A percentile compares a stretch with the other conserved stretches of the same genome.
Evolutionary conservation across 2,329 filamentous ascomycete species (phyloP).

Genomic region (Cladosporium oxysporum): DNA sequence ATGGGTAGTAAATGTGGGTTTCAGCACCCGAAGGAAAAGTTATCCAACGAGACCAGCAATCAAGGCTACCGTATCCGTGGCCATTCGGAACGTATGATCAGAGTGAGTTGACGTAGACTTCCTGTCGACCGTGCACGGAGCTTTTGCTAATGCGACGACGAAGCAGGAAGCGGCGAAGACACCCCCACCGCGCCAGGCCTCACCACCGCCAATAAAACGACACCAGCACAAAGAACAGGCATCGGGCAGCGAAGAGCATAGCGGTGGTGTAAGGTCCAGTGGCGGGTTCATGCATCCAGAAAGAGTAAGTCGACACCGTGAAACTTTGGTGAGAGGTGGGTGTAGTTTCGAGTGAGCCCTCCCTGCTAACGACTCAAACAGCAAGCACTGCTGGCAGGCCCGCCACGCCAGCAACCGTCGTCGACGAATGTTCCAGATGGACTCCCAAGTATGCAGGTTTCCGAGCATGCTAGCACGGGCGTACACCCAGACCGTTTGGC

Average conservation of each 20-base stretch:
- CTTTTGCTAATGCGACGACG: background rate
- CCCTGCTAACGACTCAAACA: background rate
- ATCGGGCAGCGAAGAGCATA: background rate
- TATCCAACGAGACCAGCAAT: background rate
- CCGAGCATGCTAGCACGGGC: slow-evolving; percentile 1
- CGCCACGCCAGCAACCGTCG: background rate
- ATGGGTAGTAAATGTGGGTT: slow-evolving; percentile 8
- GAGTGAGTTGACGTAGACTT: background rate
- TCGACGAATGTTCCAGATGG: background rate
- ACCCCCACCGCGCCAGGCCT: background rate
- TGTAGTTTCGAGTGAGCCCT: background rate
- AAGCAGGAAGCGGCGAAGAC: background rate
- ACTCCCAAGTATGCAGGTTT: background rate
- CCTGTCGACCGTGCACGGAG: background rate
- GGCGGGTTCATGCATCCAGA: background rate
- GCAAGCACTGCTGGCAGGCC: background rate
- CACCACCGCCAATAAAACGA: background rate
- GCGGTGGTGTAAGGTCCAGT: background rate
- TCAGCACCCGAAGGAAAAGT: background rate
- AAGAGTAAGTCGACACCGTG: background rate
- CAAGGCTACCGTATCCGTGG: background rate
- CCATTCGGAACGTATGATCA: background rate
- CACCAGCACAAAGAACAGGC: background rate
- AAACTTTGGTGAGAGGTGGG: background rate
- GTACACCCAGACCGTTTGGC: slow-evolving; percentile 6